Evolutionary conservation across 441 rosid genomes (phyloP).

Genomic region (Daphne laureola): DNA sequence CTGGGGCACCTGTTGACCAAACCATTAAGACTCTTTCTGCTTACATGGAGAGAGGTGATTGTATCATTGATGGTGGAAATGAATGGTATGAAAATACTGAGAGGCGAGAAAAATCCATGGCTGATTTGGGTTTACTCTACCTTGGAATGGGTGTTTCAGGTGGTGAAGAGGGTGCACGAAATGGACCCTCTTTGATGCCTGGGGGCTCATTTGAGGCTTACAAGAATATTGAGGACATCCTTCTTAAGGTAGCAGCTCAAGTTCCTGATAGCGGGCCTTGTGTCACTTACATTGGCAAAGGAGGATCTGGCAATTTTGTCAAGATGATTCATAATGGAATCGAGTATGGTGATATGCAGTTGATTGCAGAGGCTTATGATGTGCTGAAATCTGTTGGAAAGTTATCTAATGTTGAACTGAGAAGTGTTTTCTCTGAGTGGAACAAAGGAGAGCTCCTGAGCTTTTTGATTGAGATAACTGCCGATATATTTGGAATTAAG

Average conservation of each 20-base stretch:
- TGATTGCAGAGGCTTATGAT: slow-evolving; percentile 92
- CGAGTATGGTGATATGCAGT: slow-evolving; percentile 94
- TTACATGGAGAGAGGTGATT: slow-evolving; percentile 81
- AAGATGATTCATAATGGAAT: slow-evolving; percentile 96
- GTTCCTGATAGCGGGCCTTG: slow-evolving; percentile 90
- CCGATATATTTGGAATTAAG: slow-evolving; percentile 77
- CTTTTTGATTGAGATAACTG: slow-evolving; percentile 89
- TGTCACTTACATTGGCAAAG: slow-evolving; percentile 75
- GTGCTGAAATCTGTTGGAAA: slow-evolving; percentile 81
- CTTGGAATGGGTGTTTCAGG: slow-evolving; percentile 98
- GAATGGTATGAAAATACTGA: slow-evolving; percentile 97
- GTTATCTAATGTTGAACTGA: slow-evolving; percentile 67
- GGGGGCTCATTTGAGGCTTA: slow-evolving; percentile 92
- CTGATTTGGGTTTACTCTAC: slow-evolving; percentile 70
- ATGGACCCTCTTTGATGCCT: slow-evolving; percentile 95
- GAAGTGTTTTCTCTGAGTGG: slow-evolving; percentile 68
- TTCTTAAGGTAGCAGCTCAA: slow-evolving; percentile 92
- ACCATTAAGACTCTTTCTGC: slow-evolving; percentile 79
- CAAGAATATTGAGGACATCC: slow-evolving; percentile 80
- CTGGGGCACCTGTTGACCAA: slow-evolving; percentile 86
- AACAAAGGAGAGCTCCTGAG: slow-evolving; percentile 91
- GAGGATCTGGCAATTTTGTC: slow-evolving; percentile 93
- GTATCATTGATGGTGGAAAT: slow-evolving; percentile 90
- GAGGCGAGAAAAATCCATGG: slow-evolving; percentile 71
- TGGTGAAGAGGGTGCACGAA: slow-evolving; percentile 92